Conservation (phyloP, 345 rosid genomes). For the Alliaria petiolata region DNA sequence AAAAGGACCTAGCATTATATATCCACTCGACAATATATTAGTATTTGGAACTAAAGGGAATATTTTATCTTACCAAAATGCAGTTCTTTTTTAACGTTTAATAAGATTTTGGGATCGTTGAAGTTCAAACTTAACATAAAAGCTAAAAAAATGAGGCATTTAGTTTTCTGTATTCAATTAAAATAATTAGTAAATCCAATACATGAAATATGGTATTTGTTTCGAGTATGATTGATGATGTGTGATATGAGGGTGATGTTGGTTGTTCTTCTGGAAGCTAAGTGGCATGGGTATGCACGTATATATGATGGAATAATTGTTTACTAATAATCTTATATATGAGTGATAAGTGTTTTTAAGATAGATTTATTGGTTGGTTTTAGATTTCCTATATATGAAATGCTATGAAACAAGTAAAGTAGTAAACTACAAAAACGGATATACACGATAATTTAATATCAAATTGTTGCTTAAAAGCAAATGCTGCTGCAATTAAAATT, state of each 20-base stretch:
- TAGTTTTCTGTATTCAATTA: not conserved
- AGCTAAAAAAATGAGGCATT: not conserved
- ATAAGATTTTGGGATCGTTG: not conserved
- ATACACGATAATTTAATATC: not conserved
- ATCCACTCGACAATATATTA: not conserved
- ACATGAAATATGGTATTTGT: not conserved
- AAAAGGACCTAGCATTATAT: not conserved
- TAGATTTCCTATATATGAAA: not conserved
- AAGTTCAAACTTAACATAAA: not conserved
- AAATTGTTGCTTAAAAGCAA: slow-evolving; percentile 4
- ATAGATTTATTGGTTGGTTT: too few species aligned
- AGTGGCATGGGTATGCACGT: too few species aligned
- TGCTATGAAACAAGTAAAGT: not conserved
- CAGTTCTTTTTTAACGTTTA: not conserved
- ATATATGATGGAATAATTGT: too few species aligned
- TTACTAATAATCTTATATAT: too few species aligned
- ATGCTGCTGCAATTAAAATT: not conserved
- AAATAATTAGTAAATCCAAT: not conserved
- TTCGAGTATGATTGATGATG: too few species aligned
- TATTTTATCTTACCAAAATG: not conserved
- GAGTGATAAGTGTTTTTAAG: too few species aligned
- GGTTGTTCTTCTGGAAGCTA: too few species aligned
- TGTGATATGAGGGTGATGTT: too few species aligned
- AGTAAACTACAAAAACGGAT: not conserved
- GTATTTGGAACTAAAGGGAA: not conserved